Evolutionary conservation across 371 early-diverging fungal genomes (phyloP).

Genomic region (Apophysomyces trapeziformis): DNA sequence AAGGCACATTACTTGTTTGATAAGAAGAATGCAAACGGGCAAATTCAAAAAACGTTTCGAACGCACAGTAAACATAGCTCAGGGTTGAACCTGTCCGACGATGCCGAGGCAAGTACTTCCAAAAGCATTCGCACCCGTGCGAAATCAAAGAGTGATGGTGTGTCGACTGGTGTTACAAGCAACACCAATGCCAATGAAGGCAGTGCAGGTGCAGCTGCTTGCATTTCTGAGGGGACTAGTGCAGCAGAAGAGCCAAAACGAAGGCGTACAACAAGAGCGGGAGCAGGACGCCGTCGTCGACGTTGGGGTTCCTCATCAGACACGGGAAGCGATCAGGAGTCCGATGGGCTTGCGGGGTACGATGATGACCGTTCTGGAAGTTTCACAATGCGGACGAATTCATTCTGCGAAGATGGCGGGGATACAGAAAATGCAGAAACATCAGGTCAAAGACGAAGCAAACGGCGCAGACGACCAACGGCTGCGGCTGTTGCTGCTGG

Average conservation of each 20-base stretch:
- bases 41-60: constrained; percentile 77
- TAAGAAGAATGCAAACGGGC: constrained; percentile 79
- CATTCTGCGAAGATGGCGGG: constrained; percentile 11
- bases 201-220: constrained; percentile 14
- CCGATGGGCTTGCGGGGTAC: constrained; percentile 58
- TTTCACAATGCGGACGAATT: constrained; percentile 52
- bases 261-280: constrained; percentile 25
- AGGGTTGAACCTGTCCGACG: constrained; percentile 20
- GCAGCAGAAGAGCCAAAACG: constrained; percentile 8
- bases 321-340: constrained; percentile 41
- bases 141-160: not conserved
- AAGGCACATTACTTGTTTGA: constrained; percentile 88
- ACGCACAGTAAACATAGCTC: constrained; percentile 68
- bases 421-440: not conserved
- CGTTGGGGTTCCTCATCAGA: constrained; percentile 36
- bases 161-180: constrained; percentile 11
- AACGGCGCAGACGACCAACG: constrained; percentile 31
- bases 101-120: constrained; percentile 19
- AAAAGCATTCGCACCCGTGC: constrained; percentile 5
- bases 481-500: constrained; percentile 24
- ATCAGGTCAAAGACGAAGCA: constrained; percentile 23
- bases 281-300: constrained; percentile 31
- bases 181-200: constrained; percentile 23
- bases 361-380: constrained; percentile 71
- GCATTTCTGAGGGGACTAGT: not conserved